phyloP scores from a whole-genome alignment of 2,329 filamentous ascomycete genomes.

The Simplicillium sp. region DNA sequence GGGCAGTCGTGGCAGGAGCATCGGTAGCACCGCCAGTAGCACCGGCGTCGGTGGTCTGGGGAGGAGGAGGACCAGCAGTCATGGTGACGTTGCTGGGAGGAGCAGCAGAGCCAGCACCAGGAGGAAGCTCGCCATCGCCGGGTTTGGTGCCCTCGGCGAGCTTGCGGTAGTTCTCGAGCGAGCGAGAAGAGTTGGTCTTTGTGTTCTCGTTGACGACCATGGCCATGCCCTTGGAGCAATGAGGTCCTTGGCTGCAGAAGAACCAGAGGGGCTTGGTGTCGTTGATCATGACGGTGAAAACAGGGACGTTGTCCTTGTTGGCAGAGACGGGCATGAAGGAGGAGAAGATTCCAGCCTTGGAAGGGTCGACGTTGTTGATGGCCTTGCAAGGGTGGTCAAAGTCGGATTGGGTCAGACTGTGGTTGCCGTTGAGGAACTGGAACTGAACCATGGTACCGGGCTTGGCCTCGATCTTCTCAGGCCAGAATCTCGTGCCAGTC shows the following conservation, averaged over 20 bases:
- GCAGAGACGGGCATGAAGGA: conserved; percentile 57
- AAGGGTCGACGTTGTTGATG: conserved; percentile 40
- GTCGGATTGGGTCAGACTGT: conserved; percentile 70
- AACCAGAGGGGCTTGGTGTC: conserved; percentile 66
- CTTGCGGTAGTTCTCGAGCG: conserved; percentile 38
- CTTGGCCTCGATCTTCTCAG: conserved; percentile 54
- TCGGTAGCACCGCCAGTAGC: conserved; percentile 5
- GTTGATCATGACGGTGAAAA: conserved; percentile 63
- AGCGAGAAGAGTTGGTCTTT: conserved; percentile 39
- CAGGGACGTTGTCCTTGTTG: conserved; percentile 45
- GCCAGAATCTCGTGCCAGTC: conserved; percentile 48
- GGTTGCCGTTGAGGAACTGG: conserved; percentile 59
- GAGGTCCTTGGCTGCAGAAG: conserved; percentile 65
- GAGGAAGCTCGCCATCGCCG: conserved; percentile 5
- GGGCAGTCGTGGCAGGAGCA: conserved; percentile 1
- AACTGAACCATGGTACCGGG: conserved; percentile 57
- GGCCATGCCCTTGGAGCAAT: conserved; percentile 68
- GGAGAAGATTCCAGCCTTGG: conserved; percentile 52
- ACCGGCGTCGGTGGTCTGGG: conserved; percentile 4
- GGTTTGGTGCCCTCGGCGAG: conserved; percentile 21
- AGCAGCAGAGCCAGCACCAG: conserved; percentile 8
- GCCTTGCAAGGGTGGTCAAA: conserved; percentile 64
- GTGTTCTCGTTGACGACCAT: conserved; percentile 67
- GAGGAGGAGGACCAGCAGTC: conserved; percentile 12
- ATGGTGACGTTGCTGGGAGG: conserved; percentile 8